These are phyloP conservation scores for Phytophthora pluvialis DNA, from an alignment of 352 stramenopile genomes.

Conservation along the genomic window DNA sequence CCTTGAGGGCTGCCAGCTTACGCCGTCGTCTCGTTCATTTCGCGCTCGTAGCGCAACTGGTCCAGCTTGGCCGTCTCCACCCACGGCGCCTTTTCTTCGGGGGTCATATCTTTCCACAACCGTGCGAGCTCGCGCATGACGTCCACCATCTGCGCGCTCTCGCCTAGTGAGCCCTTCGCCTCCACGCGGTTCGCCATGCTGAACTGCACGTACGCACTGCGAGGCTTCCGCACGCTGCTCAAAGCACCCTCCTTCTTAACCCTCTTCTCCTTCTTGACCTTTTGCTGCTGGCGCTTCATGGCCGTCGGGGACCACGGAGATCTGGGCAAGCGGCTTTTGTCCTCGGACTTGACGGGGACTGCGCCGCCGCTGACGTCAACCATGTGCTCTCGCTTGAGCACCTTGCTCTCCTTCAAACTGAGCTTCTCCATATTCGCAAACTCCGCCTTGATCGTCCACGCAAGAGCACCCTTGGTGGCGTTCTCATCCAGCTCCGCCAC, in stretches of 20 bases:
- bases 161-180: slow-evolving; percentile 49
- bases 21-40: slow-evolving; percentile 72
- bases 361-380: slow-evolving; percentile 37
- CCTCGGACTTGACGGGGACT: slow-evolving; percentile 37
- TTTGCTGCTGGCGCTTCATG: slow-evolving; percentile 66
- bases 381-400: slow-evolving; percentile 53
- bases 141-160: slow-evolving; percentile 60
- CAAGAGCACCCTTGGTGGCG: slow-evolving; percentile 52
- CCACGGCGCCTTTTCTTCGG: slow-evolving; percentile 65
- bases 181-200: slow-evolving; percentile 66
- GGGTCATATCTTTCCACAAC: slow-evolving; percentile 64
- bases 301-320: slow-evolving; percentile 71
- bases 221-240: slow-evolving; percentile 49
- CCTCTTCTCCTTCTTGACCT: slow-evolving; percentile 66
- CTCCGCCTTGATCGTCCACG: slow-evolving; percentile 62
- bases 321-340: slow-evolving; percentile 51
- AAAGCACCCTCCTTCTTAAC: slow-evolving; percentile 39
- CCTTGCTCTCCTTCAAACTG: slow-evolving; percentile 47
- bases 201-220: slow-evolving; percentile 76
- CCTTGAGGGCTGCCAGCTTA: slow-evolving; percentile 22
- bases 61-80: slow-evolving; percentile 65
- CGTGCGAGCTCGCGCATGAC: slow-evolving; percentile 63
- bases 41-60: slow-evolving; percentile 64
- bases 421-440: slow-evolving; percentile 36
- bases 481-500: slow-evolving; percentile 61